phyloP scores from a whole-genome alignment of 73 alveolate genomes.

The Paramecium pentaurelia region DNA sequence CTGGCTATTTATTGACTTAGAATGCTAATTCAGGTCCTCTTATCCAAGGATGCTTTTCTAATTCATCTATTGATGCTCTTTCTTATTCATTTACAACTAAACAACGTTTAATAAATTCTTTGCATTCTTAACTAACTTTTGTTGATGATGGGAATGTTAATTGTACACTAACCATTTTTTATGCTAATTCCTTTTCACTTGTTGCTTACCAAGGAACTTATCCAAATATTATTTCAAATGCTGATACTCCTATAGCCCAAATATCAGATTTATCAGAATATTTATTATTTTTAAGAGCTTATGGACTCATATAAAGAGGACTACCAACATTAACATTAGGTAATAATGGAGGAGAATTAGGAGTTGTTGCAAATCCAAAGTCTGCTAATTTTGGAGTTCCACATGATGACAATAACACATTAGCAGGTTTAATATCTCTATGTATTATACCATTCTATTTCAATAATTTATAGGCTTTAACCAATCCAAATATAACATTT shows the following conservation, averaged over 20 bases:
- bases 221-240: conserved; percentile 53
- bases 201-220: conserved; percentile 60
- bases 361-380: conserved; percentile 57
- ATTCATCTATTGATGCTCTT: conserved; percentile 46
- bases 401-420: conserved; percentile 58
- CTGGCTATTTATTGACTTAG: not conserved
- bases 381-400: conserved; percentile 62
- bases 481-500: conserved; percentile 4
- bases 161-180: conserved; percentile 54
- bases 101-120: conserved; percentile 51
- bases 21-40: conserved; percentile 3
- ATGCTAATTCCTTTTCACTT: conserved; percentile 58
- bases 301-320: conserved; percentile 83
- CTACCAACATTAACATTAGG: conserved; percentile 78
- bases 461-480: conserved; percentile 43
- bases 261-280: conserved; percentile 59
- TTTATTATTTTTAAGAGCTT: conserved; percentile 60
- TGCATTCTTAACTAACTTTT: conserved; percentile 54
- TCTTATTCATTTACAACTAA: conserved; percentile 29
- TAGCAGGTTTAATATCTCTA: conserved; percentile 67
- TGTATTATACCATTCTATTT: conserved; percentile 60
- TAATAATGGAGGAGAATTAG: conserved; percentile 49
- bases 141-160: conserved; percentile 5
- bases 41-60: conserved; percentile 51
- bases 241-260: conserved; percentile 59